These are phyloP conservation scores for Cladosporium oxysporum DNA, from an alignment of 2,329 filamentous ascomycete genomes.

Conservation along the genomic window DNA sequence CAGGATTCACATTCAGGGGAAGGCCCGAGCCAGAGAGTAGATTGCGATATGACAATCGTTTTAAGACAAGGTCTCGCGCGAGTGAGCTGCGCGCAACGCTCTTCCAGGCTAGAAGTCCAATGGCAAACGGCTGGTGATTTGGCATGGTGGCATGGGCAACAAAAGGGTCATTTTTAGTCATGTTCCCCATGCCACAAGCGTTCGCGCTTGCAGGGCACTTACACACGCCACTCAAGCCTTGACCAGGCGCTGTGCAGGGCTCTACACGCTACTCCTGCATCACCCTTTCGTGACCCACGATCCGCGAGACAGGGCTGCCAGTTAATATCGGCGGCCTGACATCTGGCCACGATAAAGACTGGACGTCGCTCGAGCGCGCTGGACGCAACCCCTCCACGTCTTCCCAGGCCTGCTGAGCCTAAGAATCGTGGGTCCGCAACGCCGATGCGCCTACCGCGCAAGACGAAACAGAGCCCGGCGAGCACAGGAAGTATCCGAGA, in stretches of 20 bases:
- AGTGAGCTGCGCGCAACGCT: not conserved
- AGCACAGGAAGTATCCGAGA: conserved; percentile 11
- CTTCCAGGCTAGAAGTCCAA: not conserved
- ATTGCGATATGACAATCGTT: conserved; percentile 13
- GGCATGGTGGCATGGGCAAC: not conserved
- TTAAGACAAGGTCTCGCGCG: not conserved
- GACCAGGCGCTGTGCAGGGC: conserved; percentile 15
- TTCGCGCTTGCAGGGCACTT: conserved; percentile 15
- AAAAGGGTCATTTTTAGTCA: conserved; percentile 7
- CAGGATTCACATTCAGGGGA: conserved; percentile 14
- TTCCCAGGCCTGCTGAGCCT: not conserved
- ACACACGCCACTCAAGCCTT: conserved; percentile 3
- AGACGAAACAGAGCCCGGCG: conserved; percentile 10
- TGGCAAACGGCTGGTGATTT: not conserved
- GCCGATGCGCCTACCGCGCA: conserved; percentile 13
- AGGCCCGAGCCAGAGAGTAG: not conserved
- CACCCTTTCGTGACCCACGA: conserved; percentile 12
- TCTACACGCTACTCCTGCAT: conserved; percentile 15
- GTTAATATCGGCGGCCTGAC: conserved; percentile 17
- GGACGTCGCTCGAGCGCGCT: conserved; percentile 14
- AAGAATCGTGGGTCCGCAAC: not conserved
- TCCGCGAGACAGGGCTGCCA: conserved; percentile 13
- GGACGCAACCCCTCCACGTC: not conserved
- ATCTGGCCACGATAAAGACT: conserved; percentile 5
- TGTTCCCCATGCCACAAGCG: conserved; percentile 16